These are phyloP conservation scores for Takashimella tepidaria DNA, from an alignment of 1,284 basidiomycete species.

Conservation along the genomic window DNA sequence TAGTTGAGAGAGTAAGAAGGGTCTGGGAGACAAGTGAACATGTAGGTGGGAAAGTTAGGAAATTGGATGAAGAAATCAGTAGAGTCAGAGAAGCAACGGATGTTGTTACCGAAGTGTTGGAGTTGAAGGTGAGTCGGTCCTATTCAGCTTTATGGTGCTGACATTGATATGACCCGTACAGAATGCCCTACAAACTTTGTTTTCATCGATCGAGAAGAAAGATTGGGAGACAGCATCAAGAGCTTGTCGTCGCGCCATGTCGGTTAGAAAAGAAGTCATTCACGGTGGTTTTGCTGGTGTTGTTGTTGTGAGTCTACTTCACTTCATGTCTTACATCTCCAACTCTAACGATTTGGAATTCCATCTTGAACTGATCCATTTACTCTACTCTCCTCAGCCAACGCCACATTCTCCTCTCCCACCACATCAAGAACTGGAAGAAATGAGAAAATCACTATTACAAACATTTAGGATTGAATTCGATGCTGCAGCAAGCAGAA, in stretches of 20 bases:
- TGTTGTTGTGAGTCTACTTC: constrained; percentile 74
- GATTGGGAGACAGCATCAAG: constrained; percentile 95
- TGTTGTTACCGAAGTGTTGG: constrained; percentile 77
- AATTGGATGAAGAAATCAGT: constrained; percentile 84
- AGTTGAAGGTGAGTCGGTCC: constrained; percentile 65
- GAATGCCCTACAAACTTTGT: constrained; percentile 73
- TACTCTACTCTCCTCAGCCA: too few relatives aligned
- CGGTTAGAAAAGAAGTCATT: constrained; percentile 69
- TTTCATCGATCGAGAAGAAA: constrained; percentile 68
- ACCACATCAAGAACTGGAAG: constrained; percentile 73
- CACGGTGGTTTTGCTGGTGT: constrained; percentile 79
- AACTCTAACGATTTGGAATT: constrained; percentile 3
- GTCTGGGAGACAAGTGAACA: constrained; percentile 70
- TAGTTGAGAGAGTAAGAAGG: constrained; percentile 41
- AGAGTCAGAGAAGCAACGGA: constrained; percentile 78
- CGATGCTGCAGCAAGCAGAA: constrained; percentile 65
- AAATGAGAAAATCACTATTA: constrained; percentile 69
- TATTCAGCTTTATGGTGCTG: not conserved
- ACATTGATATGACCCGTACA: constrained; percentile 42
- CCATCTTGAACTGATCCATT: too few relatives aligned
- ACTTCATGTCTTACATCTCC: too few relatives aligned
- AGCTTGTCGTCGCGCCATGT: constrained; percentile 84
- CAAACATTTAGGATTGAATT: constrained; percentile 74
- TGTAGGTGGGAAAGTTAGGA: constrained; percentile 80
- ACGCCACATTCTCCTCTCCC: constrained; percentile 80